phyloP scores from a whole-genome alignment of 2,329 filamentous ascomycete species.

The Fusarium chuoi region DNA sequence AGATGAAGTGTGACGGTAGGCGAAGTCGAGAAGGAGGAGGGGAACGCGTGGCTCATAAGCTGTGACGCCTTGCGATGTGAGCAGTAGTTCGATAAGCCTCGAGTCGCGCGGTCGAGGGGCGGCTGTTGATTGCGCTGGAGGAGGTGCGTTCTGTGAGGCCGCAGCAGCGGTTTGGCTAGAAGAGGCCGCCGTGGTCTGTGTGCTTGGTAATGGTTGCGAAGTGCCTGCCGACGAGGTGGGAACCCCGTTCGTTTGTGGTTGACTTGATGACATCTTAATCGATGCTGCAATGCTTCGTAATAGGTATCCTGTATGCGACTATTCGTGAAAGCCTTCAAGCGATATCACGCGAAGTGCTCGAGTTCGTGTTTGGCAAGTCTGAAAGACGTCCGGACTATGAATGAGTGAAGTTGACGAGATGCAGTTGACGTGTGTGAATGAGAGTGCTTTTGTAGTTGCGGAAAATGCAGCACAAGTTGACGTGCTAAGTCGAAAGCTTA shows the following conservation, averaged over 20 bases:
- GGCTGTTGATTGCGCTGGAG: constrained; percentile 50
- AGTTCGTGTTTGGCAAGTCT: not conserved
- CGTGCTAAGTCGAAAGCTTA: constrained; percentile 1
- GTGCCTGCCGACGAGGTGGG: constrained; percentile 52
- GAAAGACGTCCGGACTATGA: not conserved
- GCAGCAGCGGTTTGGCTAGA: constrained; percentile 41
- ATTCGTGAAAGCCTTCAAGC: not conserved
- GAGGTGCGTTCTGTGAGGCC: constrained; percentile 39
- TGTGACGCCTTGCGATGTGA: constrained; percentile 81
- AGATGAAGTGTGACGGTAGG: constrained; percentile 81
- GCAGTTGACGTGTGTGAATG: not conserved
- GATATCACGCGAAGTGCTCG: constrained; percentile 10
- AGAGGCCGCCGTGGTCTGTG: constrained; percentile 47
- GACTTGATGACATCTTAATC: constrained; percentile 49
- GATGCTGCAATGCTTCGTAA: not conserved
- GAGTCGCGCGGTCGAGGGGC: constrained; percentile 78
- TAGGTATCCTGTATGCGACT: not conserved
- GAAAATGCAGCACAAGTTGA: not conserved
- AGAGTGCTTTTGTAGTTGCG: not conserved
- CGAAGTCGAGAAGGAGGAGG: constrained; percentile 84
- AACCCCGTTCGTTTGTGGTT: constrained; percentile 66
- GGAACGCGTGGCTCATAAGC: constrained; percentile 86
- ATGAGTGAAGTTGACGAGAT: not conserved
- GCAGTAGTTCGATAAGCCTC: constrained; percentile 81
- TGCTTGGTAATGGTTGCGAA: constrained; percentile 51